Percentiles rank a stretch among this genome's conserved stretches.
phyloP scores from a whole-genome alignment of 441 rosid genomes.

The Oxalis stricta region DNA sequence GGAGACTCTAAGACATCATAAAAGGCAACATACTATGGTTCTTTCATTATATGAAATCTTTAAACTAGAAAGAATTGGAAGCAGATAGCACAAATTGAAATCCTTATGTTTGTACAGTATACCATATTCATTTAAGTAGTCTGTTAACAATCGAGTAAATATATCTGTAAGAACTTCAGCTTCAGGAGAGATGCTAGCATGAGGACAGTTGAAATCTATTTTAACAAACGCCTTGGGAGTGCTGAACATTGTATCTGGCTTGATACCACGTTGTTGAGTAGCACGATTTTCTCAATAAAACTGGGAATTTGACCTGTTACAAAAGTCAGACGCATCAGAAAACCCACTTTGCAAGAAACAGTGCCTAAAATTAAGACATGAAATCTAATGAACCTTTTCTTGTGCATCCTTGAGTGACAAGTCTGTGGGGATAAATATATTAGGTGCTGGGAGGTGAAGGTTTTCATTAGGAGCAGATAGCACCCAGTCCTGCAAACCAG shows the following conservation, averaged over 20 bases:
- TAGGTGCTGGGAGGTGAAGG: conserved; percentile 50
- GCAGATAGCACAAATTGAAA: background rate
- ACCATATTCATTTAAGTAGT: conserved; percentile 92
- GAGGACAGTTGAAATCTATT: conserved; percentile 74
- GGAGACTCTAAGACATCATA: too few relatives aligned
- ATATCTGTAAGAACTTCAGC: conserved; percentile 49
- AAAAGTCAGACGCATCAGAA: conserved; percentile 8
- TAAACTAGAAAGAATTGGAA: background rate
- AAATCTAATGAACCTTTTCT: conserved; percentile 39
- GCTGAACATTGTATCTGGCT: conserved; percentile 71
- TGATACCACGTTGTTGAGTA: conserved; percentile 74
- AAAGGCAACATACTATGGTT: too few relatives aligned
- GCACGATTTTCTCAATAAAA: conserved; percentile 49
- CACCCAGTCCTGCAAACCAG: conserved; percentile 57
- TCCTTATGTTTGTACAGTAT: conserved; percentile 3
- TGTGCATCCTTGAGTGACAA: conserved; percentile 45
- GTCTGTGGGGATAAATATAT: conserved; percentile 68
- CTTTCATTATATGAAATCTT: background rate
- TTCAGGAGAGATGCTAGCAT: conserved; percentile 51
- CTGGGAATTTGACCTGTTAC: conserved; percentile 45
- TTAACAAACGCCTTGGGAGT: conserved; percentile 65
- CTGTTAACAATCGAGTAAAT: conserved; percentile 56
- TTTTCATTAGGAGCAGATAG: conserved; percentile 46
- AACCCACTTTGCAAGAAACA: background rate
- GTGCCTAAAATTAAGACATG: background rate